Evolutionary conservation across 1,284 basidiomycete genomes (phyloP).

Genomic region (Rhodotorula glutinis): DNA sequence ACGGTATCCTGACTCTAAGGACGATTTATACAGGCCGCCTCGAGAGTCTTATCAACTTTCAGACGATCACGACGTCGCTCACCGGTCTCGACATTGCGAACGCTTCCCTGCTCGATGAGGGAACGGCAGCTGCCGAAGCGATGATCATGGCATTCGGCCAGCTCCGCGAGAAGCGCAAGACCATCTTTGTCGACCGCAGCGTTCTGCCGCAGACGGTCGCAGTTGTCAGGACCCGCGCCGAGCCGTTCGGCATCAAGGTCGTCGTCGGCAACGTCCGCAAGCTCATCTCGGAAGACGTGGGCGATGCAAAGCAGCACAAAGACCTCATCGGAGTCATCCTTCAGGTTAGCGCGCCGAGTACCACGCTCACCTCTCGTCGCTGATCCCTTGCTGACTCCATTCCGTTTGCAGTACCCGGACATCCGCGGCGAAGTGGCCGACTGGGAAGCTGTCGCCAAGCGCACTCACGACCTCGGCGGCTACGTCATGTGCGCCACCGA

Average conservation of each 20-base stretch:
- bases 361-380: too few relatives aligned
- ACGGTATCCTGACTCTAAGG: too few relatives aligned
- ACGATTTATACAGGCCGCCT: conserved; percentile 73
- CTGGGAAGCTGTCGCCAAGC: conserved; percentile 65
- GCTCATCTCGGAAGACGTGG: conserved; percentile 52
- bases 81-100: conserved; percentile 94
- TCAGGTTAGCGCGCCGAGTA: conserved; percentile 54
- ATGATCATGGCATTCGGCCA: conserved; percentile 76
- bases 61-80: conserved; percentile 93
- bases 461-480: conserved; percentile 71
- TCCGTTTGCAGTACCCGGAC: conserved; percentile 59
- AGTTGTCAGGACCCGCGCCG: conserved; percentile 80
- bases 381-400: too few relatives aligned
- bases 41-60: conserved; percentile 94
- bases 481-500: conserved; percentile 86
- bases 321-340: conserved; percentile 83
- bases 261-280: conserved; percentile 62
- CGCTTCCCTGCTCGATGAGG: conserved; percentile 71
- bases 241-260: conserved; percentile 82
- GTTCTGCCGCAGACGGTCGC: conserved; percentile 82
- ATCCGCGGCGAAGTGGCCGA: conserved; percentile 81
- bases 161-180: conserved; percentile 66
- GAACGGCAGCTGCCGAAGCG: conserved; percentile 87
- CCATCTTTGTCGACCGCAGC: conserved; percentile 76
- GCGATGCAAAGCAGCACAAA: conserved; percentile 54